Conservation (phyloP, 108 stramenopile genomes). For the Schizochytrium sp. region DNA sequence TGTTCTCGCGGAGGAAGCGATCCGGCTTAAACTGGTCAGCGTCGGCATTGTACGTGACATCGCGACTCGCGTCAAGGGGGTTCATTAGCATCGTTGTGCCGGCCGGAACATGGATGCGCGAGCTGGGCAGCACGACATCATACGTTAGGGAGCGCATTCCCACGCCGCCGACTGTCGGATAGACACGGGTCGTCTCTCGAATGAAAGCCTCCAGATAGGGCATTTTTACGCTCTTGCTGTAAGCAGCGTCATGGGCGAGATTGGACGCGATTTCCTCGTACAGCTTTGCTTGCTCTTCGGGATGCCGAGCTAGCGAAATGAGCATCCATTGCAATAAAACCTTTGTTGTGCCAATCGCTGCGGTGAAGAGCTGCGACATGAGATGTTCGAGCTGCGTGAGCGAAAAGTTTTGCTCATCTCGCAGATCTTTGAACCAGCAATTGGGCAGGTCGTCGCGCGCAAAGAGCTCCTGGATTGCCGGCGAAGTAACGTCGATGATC, state of each 20-base stretch:
- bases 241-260: background rate
- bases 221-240: background rate
- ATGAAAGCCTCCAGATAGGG: slow-evolving; percentile 3
- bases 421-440: slow-evolving; percentile 11
- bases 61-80: background rate
- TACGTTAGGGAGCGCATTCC: background rate
- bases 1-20: background rate
- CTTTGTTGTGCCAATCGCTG: background rate
- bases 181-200: background rate
- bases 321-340: background rate
- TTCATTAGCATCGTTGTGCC: background rate
- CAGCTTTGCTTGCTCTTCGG: background rate
- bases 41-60: background rate
- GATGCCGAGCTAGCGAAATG: background rate
- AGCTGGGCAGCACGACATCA: background rate
- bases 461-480: background rate
- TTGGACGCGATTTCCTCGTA: background rate
- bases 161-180: background rate
- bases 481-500: background rate
- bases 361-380: background rate
- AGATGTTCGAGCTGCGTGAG: background rate
- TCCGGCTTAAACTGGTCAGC: background rate
- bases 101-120: background rate
- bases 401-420: background rate
- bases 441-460: no score